Evolutionary conservation across 768 basidiomycete species (phyloP).

Genomic region (Hypholoma fasciculare): DNA sequence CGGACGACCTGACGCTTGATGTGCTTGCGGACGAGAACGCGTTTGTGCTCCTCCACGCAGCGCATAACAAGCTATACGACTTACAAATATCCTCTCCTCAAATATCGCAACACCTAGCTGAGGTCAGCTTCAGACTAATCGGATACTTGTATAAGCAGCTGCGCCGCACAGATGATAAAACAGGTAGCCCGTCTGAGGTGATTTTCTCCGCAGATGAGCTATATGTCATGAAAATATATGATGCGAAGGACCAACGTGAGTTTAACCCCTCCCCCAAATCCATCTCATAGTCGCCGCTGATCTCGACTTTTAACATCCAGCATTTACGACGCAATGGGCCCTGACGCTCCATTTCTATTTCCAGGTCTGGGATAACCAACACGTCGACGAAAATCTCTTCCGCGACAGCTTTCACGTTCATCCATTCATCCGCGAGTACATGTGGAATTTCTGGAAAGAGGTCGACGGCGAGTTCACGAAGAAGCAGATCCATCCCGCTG

Average conservation of each 20-base stretch:
- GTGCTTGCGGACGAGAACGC: neutral
- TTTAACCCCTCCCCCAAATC: neutral
- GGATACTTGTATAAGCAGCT: neutral
- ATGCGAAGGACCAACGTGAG: conserved; percentile 4
- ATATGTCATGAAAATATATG: conserved; percentile 3
- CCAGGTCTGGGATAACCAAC: neutral
- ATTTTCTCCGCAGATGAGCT: conserved; percentile 1
- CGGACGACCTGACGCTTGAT: neutral
- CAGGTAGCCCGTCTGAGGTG: neutral
- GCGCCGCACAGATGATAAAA: neutral
- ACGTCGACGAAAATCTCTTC: neutral
- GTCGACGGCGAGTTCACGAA: neutral
- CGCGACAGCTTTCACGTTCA: neutral
- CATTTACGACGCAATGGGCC: conserved; percentile 5
- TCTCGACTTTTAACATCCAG: neutral
- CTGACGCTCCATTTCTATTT: conserved; percentile 1
- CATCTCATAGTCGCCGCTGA: too few species aligned
- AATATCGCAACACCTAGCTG: neutral
- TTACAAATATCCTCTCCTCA: neutral
- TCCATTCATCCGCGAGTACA: neutral
- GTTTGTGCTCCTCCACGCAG: conserved; percentile 1
- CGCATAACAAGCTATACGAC: neutral
- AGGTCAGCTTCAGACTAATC: neutral
- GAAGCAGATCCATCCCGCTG: neutral
- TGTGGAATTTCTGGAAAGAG: conserved; percentile 7